Percentiles rank a stretch among this genome's conserved stretches.
Conservation (phyloP, 108 stramenopile genomes). For the Pseudonitzschia pungens region DNA sequence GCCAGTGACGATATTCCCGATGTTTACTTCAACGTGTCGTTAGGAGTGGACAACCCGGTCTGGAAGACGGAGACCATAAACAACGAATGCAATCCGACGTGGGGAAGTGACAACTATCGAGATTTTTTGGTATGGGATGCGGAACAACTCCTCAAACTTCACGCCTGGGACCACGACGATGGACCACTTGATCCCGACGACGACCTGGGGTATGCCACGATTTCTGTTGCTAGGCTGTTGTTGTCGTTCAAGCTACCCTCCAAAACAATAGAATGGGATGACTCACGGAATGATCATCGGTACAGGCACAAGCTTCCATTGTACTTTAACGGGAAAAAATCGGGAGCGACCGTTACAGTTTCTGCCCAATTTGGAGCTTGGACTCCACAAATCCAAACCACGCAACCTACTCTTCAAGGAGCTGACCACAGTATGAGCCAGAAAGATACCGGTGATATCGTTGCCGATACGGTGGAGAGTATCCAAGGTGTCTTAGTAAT, state of each 20-base stretch:
- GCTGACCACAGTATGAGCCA: no score
- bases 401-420: no score
- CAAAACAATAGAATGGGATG: no score
- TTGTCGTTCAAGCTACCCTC: slow-evolving; percentile 20
- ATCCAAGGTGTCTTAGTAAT: slow-evolving; percentile 46
- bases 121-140: slow-evolving; percentile 66
- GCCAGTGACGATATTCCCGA: slow-evolving; percentile 64
- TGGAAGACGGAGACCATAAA: slow-evolving; percentile 47
- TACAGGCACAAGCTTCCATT: slow-evolving; percentile 15
- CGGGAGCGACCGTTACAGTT: slow-evolving; percentile 56
- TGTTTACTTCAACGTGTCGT: slow-evolving; percentile 46
- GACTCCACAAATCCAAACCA: slow-evolving; percentile 17
- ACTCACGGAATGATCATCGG: slow-evolving; percentile 21
- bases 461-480: no score
- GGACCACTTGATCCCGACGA: slow-evolving; percentile 56
- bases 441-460: no score
- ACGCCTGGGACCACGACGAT: slow-evolving; percentile 60
- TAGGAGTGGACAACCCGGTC: slow-evolving; percentile 29
- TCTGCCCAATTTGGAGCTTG: slow-evolving; percentile 33
- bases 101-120: slow-evolving; percentile 34
- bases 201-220: slow-evolving; percentile 43
- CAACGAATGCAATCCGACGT: slow-evolving; percentile 47
- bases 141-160: slow-evolving; percentile 48
- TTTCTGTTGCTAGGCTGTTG: slow-evolving; percentile 48
- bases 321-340: slow-evolving; percentile 11